These are phyloP conservation scores for Pyricularia sp. DNA, from an alignment of 2,329 filamentous ascomycete species.

Conservation along the genomic window DNA sequence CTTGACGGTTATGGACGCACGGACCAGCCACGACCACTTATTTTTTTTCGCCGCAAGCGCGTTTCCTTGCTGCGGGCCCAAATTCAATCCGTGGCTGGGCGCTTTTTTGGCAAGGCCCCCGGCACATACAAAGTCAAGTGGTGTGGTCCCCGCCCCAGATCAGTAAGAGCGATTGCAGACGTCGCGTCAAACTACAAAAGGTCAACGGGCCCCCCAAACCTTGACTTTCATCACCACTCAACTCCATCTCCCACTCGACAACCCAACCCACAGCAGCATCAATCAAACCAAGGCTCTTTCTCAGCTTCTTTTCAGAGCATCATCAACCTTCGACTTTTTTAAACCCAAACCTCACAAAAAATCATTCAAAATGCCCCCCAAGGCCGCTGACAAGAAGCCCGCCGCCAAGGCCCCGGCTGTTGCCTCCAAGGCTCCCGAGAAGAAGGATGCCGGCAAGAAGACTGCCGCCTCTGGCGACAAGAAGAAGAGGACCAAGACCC, in stretches of 20 bases:
- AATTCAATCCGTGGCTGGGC: not conserved
- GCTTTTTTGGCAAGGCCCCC: not conserved
- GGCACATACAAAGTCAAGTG: not conserved
- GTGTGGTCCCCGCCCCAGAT: slow-evolving; percentile 23
- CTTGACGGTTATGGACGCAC: not conserved
- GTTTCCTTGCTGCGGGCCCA: not conserved
- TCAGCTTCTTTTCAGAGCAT: slow-evolving; percentile 9
- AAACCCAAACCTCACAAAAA: slow-evolving; percentile 5
- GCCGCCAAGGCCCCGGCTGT: slow-evolving; percentile 87
- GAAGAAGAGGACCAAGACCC: slow-evolving; percentile 99
- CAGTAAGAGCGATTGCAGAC: slow-evolving; percentile 40
- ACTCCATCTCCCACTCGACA: slow-evolving; percentile 12
- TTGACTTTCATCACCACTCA: slow-evolving; percentile 23
- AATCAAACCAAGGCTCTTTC: slow-evolving; percentile 9
- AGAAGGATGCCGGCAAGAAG: slow-evolving; percentile 99
- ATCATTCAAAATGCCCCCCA: slow-evolving; percentile 76
- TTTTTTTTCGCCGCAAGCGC: not conserved
- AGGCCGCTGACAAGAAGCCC: slow-evolving; percentile 97
- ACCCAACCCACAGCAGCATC: slow-evolving; percentile 9
- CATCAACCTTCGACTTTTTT: slow-evolving; percentile 9
- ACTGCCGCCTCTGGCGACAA: slow-evolving; percentile 91
- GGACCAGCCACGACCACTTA: not conserved
- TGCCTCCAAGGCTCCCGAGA: slow-evolving; percentile 62
- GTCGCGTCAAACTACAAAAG: slow-evolving; percentile 50
- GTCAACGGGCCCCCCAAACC: slow-evolving; percentile 36